Evolutionary conservation across 176 grass and related monocot species (phyloP), one percentile per base, ranked within the genome.

Genomic region (Aegilops speltoides): DNA sequence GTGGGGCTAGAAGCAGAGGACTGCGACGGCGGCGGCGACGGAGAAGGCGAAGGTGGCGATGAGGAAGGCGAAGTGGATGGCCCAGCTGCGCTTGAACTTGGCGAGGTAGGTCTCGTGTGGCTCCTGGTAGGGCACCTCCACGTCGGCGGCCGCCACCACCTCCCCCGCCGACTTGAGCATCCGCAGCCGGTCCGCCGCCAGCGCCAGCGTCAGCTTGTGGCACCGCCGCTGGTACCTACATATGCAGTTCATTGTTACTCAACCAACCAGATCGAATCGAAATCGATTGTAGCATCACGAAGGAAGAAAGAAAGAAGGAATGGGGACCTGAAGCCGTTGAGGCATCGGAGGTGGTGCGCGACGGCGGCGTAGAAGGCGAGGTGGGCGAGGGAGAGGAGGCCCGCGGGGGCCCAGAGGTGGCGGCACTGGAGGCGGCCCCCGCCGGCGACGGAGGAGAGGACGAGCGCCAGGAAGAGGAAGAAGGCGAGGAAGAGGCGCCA

Each of bases 1-100:
- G 9, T 14, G 4, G 48, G 15, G 3, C 83, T 98, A 98, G 79
- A 98, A 92, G 93, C 96, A 98, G 22, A 95, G 84, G 61, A 98
- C 57, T 3, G 91, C 88, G 10, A 95, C 96, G n/a, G 91, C 84
- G 0, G 91, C 66, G 0, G 96, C 71, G 52, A 98, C 93, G 78
- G 91, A 95, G 96, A 98, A 95, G 0, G 88, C 93, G 80, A 95
- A 98, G 7, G 93, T 98, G 73, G 91, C 69, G 37, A 98, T 77
- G 69, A 98, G 84, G 89, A 98, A 95, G 0, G 81, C 90, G 54
- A 98, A 95, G 83, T 95, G 96, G 57, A 95, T 29, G 1, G 88
- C 93, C 96, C 96, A 98, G 86, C 90, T 95, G 31, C 96, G 74
- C 88, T 79, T 94, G 91, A 98, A 98, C 91, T 98, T 98, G 46